Evolutionary conservation across 306 rosid species (phyloP).

Genomic region (Vigna trinervia): DNA sequence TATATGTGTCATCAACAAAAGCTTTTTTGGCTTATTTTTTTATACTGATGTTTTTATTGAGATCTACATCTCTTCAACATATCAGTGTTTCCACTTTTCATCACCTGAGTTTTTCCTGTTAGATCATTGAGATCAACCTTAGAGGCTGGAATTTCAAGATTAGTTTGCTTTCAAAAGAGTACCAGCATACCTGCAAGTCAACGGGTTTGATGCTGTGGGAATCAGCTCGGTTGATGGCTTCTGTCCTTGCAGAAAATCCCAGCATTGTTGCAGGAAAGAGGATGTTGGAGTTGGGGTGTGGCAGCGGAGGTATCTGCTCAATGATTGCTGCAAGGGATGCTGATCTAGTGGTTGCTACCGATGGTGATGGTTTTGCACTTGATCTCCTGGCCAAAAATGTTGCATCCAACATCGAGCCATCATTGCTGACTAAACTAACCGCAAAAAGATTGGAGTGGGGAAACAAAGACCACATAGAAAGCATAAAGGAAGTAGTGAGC

Average conservation of each 20-base stretch:
- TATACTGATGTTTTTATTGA: not conserved
- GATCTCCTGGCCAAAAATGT: conserved; percentile 70
- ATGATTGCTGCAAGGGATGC: conserved; percentile 73
- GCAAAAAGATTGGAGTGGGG: conserved; percentile 77
- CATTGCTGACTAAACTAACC: conserved; percentile 54
- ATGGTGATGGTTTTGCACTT: conserved; percentile 79
- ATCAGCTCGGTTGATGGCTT: conserved; percentile 90
- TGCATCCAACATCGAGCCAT: conserved; percentile 61
- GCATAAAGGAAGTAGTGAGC: conserved; percentile 58
- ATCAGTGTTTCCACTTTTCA: conserved; percentile 10
- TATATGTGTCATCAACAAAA: not conserved
- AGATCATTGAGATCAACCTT: conserved; percentile 64
- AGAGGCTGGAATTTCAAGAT: conserved; percentile 72
- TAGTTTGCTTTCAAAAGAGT: conserved; percentile 68
- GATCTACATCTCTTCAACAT: not conserved
- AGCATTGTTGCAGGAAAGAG: conserved; percentile 70
- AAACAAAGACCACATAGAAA: conserved; percentile 65
- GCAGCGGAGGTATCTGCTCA: conserved; percentile 88
- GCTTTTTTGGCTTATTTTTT: not conserved
- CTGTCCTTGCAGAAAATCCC: conserved; percentile 77
- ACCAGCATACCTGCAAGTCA: conserved; percentile 91
- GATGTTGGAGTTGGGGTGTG: conserved; percentile 89
- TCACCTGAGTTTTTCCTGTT: not conserved
- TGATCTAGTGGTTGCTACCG: conserved; percentile 75
- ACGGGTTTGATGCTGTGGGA: conserved; percentile 98